phyloP scores from a whole-genome alignment of 768 basidiomycete species.

The Imleria badia region DNA sequence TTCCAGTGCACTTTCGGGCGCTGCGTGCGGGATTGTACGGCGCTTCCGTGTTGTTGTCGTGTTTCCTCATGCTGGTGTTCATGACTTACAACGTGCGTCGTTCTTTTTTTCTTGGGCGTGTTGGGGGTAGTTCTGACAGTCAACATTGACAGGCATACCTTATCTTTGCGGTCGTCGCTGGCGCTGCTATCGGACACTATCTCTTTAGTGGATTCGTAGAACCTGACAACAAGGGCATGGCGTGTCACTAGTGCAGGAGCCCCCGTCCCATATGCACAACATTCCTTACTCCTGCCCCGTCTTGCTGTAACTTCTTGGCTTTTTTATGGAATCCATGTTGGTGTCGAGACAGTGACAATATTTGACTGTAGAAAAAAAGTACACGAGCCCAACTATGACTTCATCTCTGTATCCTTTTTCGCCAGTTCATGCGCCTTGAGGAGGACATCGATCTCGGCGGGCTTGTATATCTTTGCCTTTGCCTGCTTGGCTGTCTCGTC shows the following conservation, averaged over 20 bases:
- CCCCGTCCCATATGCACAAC: neutral
- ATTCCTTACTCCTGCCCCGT: neutral
- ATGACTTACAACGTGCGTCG: constrained; percentile 92
- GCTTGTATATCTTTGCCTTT: constrained; percentile 88
- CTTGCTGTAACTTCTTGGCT: neutral
- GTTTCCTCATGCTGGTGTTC: constrained; percentile 93
- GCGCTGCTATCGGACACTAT: constrained; percentile 83
- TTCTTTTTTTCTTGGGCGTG: neutral
- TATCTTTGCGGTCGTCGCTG: constrained; percentile 75
- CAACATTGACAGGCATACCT: constrained; percentile 67
- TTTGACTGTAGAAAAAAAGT: neutral
- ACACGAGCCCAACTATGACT: constrained; percentile 35
- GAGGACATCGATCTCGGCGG: constrained; percentile 84
- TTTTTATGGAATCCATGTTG: neutral
- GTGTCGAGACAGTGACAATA: neutral
- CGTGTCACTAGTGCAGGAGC: constrained; percentile 60
- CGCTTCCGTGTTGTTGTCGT: constrained; percentile 72
- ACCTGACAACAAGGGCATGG: constrained; percentile 67
- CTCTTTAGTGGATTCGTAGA: constrained; percentile 69
- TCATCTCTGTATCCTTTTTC: constrained; percentile 87
- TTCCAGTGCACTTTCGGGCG: constrained; percentile 39
- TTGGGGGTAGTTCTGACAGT: neutral
- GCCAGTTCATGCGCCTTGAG: constrained; percentile 76
- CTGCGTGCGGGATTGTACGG: constrained; percentile 72
- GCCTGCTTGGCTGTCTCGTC: constrained; percentile 76